phyloP scores from a whole-genome alignment of 768 basidiomycete genomes.

The Lactarius indigo region DNA sequence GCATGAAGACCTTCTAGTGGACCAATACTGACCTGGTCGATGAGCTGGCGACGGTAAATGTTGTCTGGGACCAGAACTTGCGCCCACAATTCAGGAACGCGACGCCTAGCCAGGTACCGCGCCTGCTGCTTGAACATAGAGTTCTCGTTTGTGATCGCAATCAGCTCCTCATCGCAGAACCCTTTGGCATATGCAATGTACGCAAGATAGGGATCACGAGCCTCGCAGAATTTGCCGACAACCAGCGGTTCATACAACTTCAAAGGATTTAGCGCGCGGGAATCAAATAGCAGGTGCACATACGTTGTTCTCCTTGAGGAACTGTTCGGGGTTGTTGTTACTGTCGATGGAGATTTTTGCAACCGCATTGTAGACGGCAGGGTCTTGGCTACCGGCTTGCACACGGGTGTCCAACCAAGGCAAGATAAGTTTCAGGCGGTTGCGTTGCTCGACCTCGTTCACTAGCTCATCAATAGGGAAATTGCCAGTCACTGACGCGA shows the following conservation, averaged over 20 bases:
- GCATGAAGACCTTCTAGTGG: not conserved
- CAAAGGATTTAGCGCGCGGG: constrained; percentile 18
- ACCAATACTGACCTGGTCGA: constrained; percentile 66
- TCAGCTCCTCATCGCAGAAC: constrained; percentile 97
- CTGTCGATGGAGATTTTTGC: constrained; percentile 99
- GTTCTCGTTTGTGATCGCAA: constrained; percentile 96
- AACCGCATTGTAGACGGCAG: constrained; percentile 92
- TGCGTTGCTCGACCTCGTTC: constrained; percentile 93
- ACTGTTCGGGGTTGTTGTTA: constrained; percentile 96
- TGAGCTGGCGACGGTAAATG: constrained; percentile 86
- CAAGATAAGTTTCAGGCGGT: constrained; percentile 92
- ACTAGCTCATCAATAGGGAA: constrained; percentile 99
- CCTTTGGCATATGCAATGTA: constrained; percentile 99
- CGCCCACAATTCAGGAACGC: constrained; percentile 92
- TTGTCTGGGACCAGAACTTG: constrained; percentile 90
- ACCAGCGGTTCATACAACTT: constrained; percentile 95
- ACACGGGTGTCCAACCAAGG: constrained; percentile 97
- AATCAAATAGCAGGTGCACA: constrained; percentile 31
- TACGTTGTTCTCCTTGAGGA: constrained; percentile 98
- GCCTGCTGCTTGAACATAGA: constrained; percentile 99
- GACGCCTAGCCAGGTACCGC: constrained; percentile 94
- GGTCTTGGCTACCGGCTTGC: constrained; percentile 89
- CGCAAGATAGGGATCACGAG: constrained; percentile 95
- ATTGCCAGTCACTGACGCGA: constrained; percentile 91
- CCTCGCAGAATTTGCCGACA: constrained; percentile 99